A percentile compares a stretch with the other conserved stretches of the same genome.
Conservation (phyloP, 352 stramenopile species). For the Achlya hypogyna region DNA sequence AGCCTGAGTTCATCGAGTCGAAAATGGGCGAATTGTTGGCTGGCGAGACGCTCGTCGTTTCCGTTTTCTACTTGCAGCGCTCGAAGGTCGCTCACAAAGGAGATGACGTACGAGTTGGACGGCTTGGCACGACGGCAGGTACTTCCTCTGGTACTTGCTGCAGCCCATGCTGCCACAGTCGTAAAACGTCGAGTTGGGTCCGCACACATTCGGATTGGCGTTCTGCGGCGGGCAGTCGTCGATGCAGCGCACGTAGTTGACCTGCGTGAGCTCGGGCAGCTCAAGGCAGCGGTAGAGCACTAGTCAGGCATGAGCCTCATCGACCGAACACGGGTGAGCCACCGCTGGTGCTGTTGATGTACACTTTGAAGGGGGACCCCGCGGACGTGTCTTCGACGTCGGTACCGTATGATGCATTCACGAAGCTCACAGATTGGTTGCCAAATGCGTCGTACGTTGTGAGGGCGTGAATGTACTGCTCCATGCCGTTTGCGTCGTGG, state of each 20-base stretch:
- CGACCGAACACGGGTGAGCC: neutral
- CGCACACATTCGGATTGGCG: constrained; percentile 30
- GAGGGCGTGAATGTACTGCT: constrained; percentile 55
- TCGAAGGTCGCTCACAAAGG: neutral
- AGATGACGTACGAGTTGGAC: neutral
- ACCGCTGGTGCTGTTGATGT: constrained; percentile 44
- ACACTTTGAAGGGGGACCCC: constrained; percentile 50
- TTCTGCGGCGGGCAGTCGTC: constrained; percentile 45
- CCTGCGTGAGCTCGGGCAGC: constrained; percentile 41
- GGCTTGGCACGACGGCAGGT: constrained; percentile 7
- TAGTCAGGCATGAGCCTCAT: neutral
- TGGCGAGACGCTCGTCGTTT: neutral
- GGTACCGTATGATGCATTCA: constrained; percentile 21
- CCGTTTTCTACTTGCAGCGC: neutral
- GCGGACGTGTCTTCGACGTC: constrained; percentile 40
- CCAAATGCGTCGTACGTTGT: constrained; percentile 35
- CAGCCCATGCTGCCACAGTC: constrained; percentile 45
- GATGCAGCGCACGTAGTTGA: constrained; percentile 37
- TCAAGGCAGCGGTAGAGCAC: constrained; percentile 66
- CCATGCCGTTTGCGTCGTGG: constrained; percentile 24
- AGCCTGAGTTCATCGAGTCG: constrained; percentile 26
- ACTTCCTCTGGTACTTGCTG: constrained; percentile 19
- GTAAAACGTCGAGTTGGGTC: constrained; percentile 30
- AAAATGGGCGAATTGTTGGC: constrained; percentile 11
- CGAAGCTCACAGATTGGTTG: constrained; percentile 30